A percentile compares a stretch with the other conserved stretches of the same genome.
phyloP scores from a whole-genome alignment of 345 rosid species.

The Populus euphratica region DNA sequence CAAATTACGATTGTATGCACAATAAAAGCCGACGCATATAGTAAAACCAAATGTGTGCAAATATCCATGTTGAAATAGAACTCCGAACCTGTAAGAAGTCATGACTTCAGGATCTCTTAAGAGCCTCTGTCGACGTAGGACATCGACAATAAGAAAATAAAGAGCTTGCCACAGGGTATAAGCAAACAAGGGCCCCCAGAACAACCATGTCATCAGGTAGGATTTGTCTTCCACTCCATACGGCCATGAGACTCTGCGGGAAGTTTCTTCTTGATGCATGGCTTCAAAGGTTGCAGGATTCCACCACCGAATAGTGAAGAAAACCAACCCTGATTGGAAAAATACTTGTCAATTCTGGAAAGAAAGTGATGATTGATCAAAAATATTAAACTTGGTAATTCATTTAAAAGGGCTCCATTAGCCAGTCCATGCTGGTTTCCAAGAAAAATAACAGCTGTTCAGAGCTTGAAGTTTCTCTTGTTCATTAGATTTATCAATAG shows the following conservation, averaged over 20 bases:
- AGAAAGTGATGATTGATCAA: neutral
- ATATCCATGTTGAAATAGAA: neutral
- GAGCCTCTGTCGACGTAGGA: conserved; percentile 82
- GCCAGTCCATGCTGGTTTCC: neutral
- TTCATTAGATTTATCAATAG: neutral
- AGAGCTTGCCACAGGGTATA: conserved; percentile 89
- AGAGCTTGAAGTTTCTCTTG: neutral
- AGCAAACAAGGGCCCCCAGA: conserved; percentile 74
- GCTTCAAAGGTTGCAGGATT: conserved; percentile 85
- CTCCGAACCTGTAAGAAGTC: conserved; percentile 84
- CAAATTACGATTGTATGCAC: neutral
- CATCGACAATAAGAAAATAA: conserved; percentile 86
- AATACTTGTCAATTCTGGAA: conserved; percentile 7
- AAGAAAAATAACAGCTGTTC: neutral
- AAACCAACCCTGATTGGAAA: conserved; percentile 63
- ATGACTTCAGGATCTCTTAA: conserved; percentile 97
- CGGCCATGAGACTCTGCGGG: conserved; percentile 74
- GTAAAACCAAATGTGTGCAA: neutral
- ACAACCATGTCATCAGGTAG: conserved; percentile 82
- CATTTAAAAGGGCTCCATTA: neutral
- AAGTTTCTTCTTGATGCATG: conserved; percentile 79
- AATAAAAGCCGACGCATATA: neutral
- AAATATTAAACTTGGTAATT: neutral
- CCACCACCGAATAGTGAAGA: conserved; percentile 99
- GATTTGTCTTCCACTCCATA: conserved; percentile 66